These are phyloP conservation scores for Trametes cingulata DNA, from an alignment of 768 basidiomycete species.

Conservation along the genomic window DNA sequence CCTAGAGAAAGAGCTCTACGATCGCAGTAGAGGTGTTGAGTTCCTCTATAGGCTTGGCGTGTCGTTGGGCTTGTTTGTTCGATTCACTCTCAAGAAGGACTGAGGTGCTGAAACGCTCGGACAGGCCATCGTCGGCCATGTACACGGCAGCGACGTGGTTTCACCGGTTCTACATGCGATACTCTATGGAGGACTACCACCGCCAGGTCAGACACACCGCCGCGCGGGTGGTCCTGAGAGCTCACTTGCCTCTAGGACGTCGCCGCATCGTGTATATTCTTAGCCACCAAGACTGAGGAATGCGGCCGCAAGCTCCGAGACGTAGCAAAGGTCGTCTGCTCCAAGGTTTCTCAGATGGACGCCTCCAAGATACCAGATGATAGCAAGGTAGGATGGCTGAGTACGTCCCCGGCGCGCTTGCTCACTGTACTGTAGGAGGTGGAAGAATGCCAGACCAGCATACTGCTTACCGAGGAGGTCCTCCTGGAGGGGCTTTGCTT, in stretches of 20 bases:
- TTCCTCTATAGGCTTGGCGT: conserved; percentile 83
- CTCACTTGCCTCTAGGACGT: conserved; percentile 56
- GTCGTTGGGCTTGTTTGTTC: conserved; percentile 71
- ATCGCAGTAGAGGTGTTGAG: conserved; percentile 79
- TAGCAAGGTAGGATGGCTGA: conserved; percentile 53
- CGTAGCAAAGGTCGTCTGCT: conserved; percentile 72
- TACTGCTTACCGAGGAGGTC: conserved; percentile 74
- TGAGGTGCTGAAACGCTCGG: conserved; percentile 20
- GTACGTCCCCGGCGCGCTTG: background rate
- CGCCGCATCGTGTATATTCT: conserved; percentile 82
- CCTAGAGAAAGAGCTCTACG: conserved; percentile 70
- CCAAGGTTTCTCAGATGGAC: conserved; percentile 63
- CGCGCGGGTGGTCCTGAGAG: background rate
- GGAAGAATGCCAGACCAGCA: conserved; percentile 66
- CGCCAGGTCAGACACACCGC: conserved; percentile 55
- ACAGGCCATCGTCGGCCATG: conserved; percentile 77
- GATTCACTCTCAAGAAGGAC: conserved; percentile 7
- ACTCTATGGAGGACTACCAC: conserved; percentile 79
- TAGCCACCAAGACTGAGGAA: conserved; percentile 92
- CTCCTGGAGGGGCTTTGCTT: conserved; percentile 84
- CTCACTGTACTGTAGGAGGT: conserved; percentile 55
- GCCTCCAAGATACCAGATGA: conserved; percentile 58
- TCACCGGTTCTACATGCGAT: conserved; percentile 89
- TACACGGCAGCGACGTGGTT: conserved; percentile 90
- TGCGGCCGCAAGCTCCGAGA: conserved; percentile 86